phyloP scores from a whole-genome alignment of 306 rosid genomes.

The Sesbania bispinosa region DNA sequence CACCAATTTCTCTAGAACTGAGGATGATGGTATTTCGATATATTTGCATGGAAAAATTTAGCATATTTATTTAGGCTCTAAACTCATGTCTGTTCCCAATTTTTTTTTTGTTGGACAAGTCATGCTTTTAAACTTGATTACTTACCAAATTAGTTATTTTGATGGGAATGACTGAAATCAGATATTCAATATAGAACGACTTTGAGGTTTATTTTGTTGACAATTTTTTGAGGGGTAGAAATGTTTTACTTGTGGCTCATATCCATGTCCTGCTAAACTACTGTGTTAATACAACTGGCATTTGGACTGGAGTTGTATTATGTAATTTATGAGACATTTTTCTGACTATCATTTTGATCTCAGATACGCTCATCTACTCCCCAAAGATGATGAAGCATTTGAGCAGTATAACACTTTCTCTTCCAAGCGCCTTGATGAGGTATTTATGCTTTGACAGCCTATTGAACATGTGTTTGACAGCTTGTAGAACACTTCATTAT shows the following conservation, averaged over 20 bases:
- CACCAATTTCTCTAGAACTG: not conserved
- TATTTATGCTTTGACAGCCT: slow-evolving; percentile 31
- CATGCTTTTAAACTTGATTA: not conserved
- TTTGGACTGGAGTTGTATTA: slow-evolving; percentile 1
- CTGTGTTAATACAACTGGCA: not conserved
- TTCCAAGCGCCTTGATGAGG: slow-evolving; percentile 95
- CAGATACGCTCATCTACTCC: slow-evolving; percentile 92
- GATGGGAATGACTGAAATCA: not conserved
- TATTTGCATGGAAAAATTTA: not conserved
- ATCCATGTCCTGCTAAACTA: not conserved
- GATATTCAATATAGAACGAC: not conserved
- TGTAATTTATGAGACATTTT: slow-evolving; percentile 8
- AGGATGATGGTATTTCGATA: not conserved
- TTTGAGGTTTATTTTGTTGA: not conserved
- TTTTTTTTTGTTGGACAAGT: not conserved
- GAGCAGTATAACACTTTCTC: slow-evolving; percentile 76
- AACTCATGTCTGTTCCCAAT: not conserved
- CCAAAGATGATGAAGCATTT: slow-evolving; percentile 83
- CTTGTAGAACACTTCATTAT: not conserved
- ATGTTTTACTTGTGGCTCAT: not conserved
- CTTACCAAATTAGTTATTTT: not conserved
- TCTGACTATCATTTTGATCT: slow-evolving; percentile 15
- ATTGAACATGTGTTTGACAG: not conserved
- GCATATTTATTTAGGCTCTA: not conserved
- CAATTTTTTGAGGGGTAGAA: not conserved